These are phyloP conservation scores for Saccharata proteae DNA, from an alignment of 2,329 filamentous ascomycete species.

Conservation along the genomic window DNA sequence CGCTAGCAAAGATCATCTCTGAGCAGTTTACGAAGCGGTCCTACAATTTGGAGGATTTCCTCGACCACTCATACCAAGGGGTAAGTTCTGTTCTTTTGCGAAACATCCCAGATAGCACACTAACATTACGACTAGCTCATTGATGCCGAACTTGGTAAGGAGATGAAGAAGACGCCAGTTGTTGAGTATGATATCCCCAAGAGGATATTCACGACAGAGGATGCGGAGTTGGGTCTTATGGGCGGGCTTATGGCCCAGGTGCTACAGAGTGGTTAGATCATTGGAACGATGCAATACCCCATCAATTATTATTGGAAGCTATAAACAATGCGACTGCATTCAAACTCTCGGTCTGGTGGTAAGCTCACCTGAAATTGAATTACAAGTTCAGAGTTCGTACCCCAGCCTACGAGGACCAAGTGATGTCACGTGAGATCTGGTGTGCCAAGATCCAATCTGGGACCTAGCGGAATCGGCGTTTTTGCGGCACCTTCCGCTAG, in stretches of 20 bases:
- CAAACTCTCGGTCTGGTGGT: too few species aligned
- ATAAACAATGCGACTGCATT: too few species aligned
- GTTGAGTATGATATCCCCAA: conserved; percentile 93
- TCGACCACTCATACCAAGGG: conserved; percentile 83
- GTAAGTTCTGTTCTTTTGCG: conserved; percentile 37
- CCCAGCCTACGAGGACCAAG: too few species aligned
- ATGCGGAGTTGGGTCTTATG: conserved; percentile 16
- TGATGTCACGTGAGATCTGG: too few species aligned
- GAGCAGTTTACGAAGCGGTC: conserved; percentile 95
- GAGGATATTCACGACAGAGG: conserved; percentile 50
- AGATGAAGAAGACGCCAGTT: conserved; percentile 73
- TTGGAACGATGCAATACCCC: too few species aligned
- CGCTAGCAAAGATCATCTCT: conserved; percentile 82
- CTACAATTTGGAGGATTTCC: conserved; percentile 93
- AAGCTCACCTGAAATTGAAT: too few species aligned
- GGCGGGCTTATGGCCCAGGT: conserved; percentile 22
- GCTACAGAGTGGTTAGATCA: conserved; percentile 16
- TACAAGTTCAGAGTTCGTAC: too few species aligned
- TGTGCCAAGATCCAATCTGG: too few species aligned
- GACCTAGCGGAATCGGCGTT: too few species aligned
- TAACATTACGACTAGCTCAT: conserved; percentile 48
- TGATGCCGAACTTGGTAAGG: conserved; percentile 70
- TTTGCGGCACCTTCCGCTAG: too few species aligned
- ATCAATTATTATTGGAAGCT: too few species aligned
- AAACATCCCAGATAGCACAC: conserved; percentile 1